A percentile compares a stretch with the other conserved stretches of the same genome.
phyloP scores from a whole-genome alignment of 129 eudicot species.

The Flaveria trinervia region DNA sequence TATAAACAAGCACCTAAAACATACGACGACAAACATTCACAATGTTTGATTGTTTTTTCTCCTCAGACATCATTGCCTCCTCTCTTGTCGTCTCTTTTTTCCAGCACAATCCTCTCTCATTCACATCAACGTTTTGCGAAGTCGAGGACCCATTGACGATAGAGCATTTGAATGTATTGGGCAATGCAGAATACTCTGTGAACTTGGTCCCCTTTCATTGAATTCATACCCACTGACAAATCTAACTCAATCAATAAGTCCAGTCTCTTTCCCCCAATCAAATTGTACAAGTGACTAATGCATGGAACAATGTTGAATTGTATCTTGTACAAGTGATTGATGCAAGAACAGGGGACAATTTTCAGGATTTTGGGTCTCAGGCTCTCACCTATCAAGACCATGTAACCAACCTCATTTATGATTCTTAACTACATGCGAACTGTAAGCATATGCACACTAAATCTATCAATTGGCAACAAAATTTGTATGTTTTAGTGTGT shows the following conservation, averaged over 20 bases:
- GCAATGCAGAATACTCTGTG: not conserved
- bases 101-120: too few relatives aligned
- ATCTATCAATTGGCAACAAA: slow-evolving; percentile 14
- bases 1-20: not conserved
- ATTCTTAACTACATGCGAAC: slow-evolving; percentile 9
- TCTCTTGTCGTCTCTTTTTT: too few relatives aligned
- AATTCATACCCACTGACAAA: slow-evolving; percentile 34
- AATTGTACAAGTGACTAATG: slow-evolving; percentile 20
- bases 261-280: not conserved
- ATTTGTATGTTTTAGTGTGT: not conserved
- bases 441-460: not conserved
- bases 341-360: slow-evolving; percentile 24
- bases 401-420: slow-evolving; percentile 24
- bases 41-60: too few relatives aligned
- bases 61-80: too few relatives aligned
- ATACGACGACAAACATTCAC: too few relatives aligned
- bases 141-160: too few relatives aligned
- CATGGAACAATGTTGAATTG: slow-evolving; percentile 5
- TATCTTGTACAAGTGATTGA: slow-evolving; percentile 18
- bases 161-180: not conserved
- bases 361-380: slow-evolving; percentile 16
- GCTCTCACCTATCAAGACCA: slow-evolving; percentile 20
- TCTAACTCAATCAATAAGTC: slow-evolving; percentile 20
- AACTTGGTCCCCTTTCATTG: slow-evolving; percentile 26
- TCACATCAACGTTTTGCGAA: too few relatives aligned